phyloP scores from a whole-genome alignment of 176 grass and related monocot genomes.

The Raddia guianensis region DNA sequence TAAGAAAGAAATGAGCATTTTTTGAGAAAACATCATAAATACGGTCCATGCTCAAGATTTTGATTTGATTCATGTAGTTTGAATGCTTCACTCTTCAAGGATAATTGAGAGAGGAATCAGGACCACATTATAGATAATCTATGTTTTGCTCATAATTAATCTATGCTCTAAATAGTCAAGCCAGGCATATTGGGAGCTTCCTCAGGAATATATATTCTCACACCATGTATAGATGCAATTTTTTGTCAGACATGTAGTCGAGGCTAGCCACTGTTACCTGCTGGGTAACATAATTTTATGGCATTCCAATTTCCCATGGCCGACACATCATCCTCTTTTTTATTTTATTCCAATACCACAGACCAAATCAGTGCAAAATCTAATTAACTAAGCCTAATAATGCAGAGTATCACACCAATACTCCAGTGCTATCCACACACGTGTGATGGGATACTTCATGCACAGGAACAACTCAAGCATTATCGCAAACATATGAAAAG shows the following conservation, averaged over 20 bases:
- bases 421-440: slow-evolving; percentile 19
- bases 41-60: neutral
- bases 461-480: slow-evolving; percentile 1
- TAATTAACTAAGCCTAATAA: slow-evolving; percentile 19
- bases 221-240: neutral
- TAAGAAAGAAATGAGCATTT: neutral
- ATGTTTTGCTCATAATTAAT: neutral
- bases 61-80: slow-evolving; percentile 5
- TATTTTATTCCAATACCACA: slow-evolving; percentile 16
- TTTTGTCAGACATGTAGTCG: neutral
- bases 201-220: slow-evolving; percentile 2
- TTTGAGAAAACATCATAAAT: neutral
- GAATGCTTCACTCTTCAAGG: neutral
- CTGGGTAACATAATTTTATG: neutral
- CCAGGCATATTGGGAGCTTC: slow-evolving; percentile 8
- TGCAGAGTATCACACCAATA: neutral
- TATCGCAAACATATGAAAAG: slow-evolving; percentile 27
- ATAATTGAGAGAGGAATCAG: slow-evolving; percentile 2
- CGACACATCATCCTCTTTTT: neutral
- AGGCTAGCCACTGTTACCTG: slow-evolving; percentile 11
- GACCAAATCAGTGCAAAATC: slow-evolving; percentile 28
- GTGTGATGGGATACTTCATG: slow-evolving; percentile 19
- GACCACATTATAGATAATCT: slow-evolving; percentile 18
- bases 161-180: slow-evolving; percentile 11
- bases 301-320: neutral